Evolutionary conservation across 352 stramenopile species (phyloP).

Genomic region (Globisporangium emineosum): DNA sequence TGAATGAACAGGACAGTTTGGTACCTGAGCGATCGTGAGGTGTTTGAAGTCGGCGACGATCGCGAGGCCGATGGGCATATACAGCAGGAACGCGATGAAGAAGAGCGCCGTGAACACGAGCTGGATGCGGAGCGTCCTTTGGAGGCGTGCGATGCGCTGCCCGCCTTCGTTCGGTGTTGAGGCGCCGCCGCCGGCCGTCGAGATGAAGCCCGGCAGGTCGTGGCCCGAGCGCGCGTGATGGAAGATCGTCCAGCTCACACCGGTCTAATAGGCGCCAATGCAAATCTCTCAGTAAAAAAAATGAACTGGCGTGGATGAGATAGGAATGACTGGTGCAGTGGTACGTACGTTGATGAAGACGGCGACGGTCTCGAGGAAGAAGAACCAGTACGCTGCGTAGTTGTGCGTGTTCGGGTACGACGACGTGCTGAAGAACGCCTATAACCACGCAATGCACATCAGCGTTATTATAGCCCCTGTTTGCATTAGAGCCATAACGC

Average conservation of each 20-base stretch:
- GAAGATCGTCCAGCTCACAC: slow-evolving; percentile 29
- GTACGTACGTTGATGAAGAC: slow-evolving; percentile 56
- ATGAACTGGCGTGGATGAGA: neutral
- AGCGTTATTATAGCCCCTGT: too few relatives aligned
- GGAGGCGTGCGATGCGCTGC: slow-evolving; percentile 25
- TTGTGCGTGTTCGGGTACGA: slow-evolving; percentile 58
- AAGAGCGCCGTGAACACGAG: slow-evolving; percentile 40
- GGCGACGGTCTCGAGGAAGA: slow-evolving; percentile 55
- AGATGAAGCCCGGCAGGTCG: slow-evolving; percentile 4
- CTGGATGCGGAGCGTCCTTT: slow-evolving; percentile 37
- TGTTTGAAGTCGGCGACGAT: slow-evolving; percentile 37
- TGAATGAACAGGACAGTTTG: neutral
- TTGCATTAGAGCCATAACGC: neutral
- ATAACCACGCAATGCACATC: neutral
- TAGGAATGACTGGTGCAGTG: neutral
- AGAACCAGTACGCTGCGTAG: slow-evolving; percentile 63
- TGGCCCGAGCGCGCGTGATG: slow-evolving; percentile 16
- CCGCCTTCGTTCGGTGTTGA: slow-evolving; percentile 19
- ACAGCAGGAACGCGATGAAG: slow-evolving; percentile 65
- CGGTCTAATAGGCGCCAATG: slow-evolving; percentile 19
- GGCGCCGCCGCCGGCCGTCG: slow-evolving; percentile 3
- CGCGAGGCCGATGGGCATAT: slow-evolving; percentile 59
- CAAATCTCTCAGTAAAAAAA: too few relatives aligned
- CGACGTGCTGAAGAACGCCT: slow-evolving; percentile 64
- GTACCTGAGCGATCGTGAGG: slow-evolving; percentile 41